Conservation (phyloP, 805 yeast genomes). For the Candida saitoana region DNA sequence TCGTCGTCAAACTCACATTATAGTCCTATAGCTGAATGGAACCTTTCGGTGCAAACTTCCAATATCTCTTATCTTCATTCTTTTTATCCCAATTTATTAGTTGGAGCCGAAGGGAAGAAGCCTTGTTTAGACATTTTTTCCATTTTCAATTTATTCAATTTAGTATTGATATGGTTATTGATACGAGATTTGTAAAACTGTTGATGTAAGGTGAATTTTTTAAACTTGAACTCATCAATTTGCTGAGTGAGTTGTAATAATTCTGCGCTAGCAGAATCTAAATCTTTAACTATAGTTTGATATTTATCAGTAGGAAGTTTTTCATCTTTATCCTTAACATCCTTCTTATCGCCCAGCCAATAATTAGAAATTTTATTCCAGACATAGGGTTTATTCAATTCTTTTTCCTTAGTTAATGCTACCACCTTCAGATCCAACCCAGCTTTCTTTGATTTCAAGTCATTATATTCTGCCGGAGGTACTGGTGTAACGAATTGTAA, state of each 20-base stretch:
- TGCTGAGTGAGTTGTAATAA: slow-evolving; percentile 14
- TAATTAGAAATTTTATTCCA: slow-evolving; percentile 28
- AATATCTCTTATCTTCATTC: no score
- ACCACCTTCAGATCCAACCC: slow-evolving; percentile 16
- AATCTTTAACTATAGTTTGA: no score
- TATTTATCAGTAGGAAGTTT: no score
- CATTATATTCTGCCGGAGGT: slow-evolving; percentile 32
- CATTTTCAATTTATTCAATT: slow-evolving; percentile 23
- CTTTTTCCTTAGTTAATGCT: slow-evolving; percentile 20
- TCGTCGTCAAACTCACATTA: no score
- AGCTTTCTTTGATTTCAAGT: slow-evolving; percentile 18
- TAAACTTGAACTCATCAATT: slow-evolving; percentile 31
- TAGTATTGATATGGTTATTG: slow-evolving; percentile 30
- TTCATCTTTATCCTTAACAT: no score
- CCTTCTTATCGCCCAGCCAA: slow-evolving; percentile 7
- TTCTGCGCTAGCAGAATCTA: slow-evolving; percentile 15
- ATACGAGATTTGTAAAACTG: slow-evolving; percentile 42
- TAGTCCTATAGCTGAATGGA: no score
- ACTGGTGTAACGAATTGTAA: slow-evolving; percentile 40
- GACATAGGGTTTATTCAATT: slow-evolving; percentile 28
- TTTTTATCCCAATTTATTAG: no score
- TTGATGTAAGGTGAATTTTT: slow-evolving; percentile 35
- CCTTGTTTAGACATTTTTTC: slow-evolving; percentile 32
- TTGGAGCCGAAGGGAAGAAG: slow-evolving; percentile 38
- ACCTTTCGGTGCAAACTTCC: no score